Conservation (phyloP, 495 filamentous ascomycete genomes). For the Neurospora intermedia region DNA sequence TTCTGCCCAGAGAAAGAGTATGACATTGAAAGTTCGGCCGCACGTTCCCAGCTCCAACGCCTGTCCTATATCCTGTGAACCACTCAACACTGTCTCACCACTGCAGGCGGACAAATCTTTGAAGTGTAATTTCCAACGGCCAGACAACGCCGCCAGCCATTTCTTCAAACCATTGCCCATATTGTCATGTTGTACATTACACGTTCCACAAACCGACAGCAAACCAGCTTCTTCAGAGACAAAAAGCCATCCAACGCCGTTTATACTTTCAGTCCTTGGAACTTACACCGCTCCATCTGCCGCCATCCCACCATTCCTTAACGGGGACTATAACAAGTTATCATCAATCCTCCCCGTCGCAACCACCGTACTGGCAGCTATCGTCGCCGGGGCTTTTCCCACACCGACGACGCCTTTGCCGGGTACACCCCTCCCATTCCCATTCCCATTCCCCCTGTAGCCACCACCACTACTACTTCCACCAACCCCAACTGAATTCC, state of each 20-base stretch:
- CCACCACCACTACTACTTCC: not conserved
- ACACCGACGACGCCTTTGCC: not conserved
- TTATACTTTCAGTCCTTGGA: not conserved
- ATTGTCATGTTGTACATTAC: not conserved
- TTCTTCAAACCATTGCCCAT: not conserved
- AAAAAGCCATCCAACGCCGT: not conserved
- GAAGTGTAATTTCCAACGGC: too few relatives aligned
- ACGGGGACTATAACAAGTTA: not conserved
- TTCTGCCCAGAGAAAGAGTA: too few relatives aligned
- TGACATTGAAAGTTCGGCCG: too few relatives aligned
- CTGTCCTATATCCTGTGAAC: too few relatives aligned
- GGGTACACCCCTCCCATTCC: not conserved
- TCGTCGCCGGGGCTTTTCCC: not conserved
- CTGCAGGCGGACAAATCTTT: too few relatives aligned
- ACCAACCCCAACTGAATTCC: not conserved
- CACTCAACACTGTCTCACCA: too few relatives aligned
- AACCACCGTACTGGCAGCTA: not conserved
- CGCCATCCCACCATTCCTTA: not conserved
- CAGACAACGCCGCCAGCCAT: not conserved
- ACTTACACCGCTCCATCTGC: not conserved
- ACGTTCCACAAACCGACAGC: not conserved
- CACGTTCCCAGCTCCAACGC: too few relatives aligned
- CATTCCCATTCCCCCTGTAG: not conserved
- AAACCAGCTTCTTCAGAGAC: not conserved
- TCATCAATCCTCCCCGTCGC: not conserved